These are phyloP conservation scores for Aureobasidium sp. DNA, from an alignment of 2,329 filamentous ascomycete genomes.

Conservation along the genomic window DNA sequence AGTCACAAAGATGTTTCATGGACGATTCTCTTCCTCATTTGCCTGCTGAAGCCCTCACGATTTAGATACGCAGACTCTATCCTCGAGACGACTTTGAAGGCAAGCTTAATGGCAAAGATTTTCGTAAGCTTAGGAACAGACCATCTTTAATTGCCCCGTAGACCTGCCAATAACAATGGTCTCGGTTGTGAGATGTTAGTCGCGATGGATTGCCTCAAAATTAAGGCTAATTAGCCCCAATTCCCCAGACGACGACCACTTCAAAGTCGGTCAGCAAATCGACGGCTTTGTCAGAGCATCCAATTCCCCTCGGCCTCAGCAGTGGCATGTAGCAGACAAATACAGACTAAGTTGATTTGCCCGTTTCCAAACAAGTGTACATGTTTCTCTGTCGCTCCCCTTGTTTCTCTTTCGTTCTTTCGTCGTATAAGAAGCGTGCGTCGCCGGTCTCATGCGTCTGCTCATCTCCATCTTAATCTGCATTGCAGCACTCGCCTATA, in stretches of 20 bases:
- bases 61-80: no score
- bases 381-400: conserved; percentile 4
- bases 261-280: not conserved
- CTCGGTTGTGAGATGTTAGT: no score
- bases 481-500: conserved; percentile 35
- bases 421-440: conserved; percentile 24
- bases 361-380: not conserved
- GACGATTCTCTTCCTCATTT: no score
- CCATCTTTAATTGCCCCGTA: no score
- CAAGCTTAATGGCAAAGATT: no score
- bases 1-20: no score
- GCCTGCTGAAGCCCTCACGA: no score
- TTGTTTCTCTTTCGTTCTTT: not conserved
- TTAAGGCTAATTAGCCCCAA: conserved; percentile 2
- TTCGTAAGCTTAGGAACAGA: no score
- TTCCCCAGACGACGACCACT: not conserved
- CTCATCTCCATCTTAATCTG: conserved; percentile 37
- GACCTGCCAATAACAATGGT: no score
- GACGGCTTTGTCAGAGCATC: conserved; percentile 13
- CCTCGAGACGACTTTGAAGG: no score
- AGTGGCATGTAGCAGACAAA: conserved; percentile 6
- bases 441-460: conserved; percentile 31
- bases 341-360: conserved; percentile 8
- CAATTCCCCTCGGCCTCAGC: not conserved
- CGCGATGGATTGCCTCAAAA: no score